Evolutionary conservation across 768 basidiomycete species (phyloP).

Genomic region (Pulveroboletus ravenelii): DNA sequence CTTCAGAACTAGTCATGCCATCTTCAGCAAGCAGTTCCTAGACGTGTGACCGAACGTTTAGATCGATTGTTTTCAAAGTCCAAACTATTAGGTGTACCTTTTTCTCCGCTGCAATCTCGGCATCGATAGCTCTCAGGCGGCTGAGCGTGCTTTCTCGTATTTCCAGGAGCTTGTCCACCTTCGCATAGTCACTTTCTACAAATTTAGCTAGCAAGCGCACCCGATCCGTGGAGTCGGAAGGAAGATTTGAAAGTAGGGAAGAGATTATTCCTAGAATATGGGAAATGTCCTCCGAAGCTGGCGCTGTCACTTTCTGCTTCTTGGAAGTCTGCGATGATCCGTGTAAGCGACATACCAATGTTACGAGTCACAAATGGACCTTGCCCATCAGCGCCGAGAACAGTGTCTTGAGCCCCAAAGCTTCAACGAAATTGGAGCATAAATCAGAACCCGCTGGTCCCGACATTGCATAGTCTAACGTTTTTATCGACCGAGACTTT

Average conservation of each 20-base stretch:
- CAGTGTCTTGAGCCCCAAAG: constrained; percentile 80
- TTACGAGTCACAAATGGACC: constrained; percentile 38
- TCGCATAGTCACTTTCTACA: constrained; percentile 89
- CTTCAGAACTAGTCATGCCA: constrained; percentile 53
- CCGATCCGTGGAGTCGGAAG: constrained; percentile 76
- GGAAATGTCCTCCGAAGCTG: constrained; percentile 74
- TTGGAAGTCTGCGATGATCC: constrained; percentile 41
- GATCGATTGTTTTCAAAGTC: background rate
- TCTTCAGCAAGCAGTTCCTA: constrained; percentile 55
- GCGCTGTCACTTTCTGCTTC: constrained; percentile 56
- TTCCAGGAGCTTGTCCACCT: constrained; percentile 89
- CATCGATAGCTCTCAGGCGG: constrained; percentile 57
- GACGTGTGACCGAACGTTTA: background rate
- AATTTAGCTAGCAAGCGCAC: constrained; percentile 89
- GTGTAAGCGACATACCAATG: constrained; percentile 9
- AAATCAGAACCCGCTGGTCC: constrained; percentile 60
- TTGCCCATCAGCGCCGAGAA: constrained; percentile 95
- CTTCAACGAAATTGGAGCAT: constrained; percentile 86
- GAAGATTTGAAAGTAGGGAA: constrained; percentile 81
- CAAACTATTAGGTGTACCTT: constrained; percentile 38
- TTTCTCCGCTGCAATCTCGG: constrained; percentile 65
- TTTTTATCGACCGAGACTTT: constrained; percentile 81
- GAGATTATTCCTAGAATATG: constrained; percentile 87
- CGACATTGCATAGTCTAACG: constrained; percentile 87
- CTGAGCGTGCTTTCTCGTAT: constrained; percentile 66